Percentiles rank a stretch among this genome's conserved stretches.
Conservation (phyloP, 2,329 filamentous ascomycete species). For the Aspergillus calidoustus region DNA sequence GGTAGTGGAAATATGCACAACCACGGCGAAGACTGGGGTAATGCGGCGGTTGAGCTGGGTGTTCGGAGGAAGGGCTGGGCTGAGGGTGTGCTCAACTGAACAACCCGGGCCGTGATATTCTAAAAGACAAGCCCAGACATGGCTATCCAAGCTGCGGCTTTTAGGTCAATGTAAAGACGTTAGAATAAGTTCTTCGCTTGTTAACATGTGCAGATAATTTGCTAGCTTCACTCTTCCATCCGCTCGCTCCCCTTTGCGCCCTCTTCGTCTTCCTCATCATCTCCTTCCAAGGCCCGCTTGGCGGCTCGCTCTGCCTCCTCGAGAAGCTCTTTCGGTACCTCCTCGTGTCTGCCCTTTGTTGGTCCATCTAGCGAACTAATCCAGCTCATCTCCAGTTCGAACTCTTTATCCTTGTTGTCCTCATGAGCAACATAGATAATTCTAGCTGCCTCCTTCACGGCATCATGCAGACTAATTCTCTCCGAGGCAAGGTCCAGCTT, state of each 20-base stretch:
- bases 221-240: slow-evolving; percentile 77
- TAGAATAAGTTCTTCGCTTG: slow-evolving; percentile 2
- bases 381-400: slow-evolving; percentile 99
- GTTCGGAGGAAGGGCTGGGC: slow-evolving; percentile 85
- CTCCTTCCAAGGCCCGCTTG: slow-evolving; percentile 84
- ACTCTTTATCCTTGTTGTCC: slow-evolving; percentile 99
- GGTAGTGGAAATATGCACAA: slow-evolving; percentile 69
- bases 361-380: slow-evolving; percentile 83
- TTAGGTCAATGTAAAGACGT: background rate
- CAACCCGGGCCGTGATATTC: background rate
- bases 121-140: background rate
- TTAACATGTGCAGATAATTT: slow-evolving; percentile 3
- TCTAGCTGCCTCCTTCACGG: slow-evolving; percentile 91
- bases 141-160: background rate
- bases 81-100: slow-evolving; percentile 64
- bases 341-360: slow-evolving; percentile 89
- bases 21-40: slow-evolving; percentile 95
- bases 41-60: slow-evolving; percentile 91
- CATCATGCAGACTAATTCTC: slow-evolving; percentile 78
- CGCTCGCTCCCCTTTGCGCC: slow-evolving; percentile 66
- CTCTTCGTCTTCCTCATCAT: slow-evolving; percentile 81
- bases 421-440: slow-evolving; percentile 98
- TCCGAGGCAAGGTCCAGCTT: slow-evolving; percentile 87
- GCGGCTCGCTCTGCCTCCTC: slow-evolving; percentile 93
- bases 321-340: slow-evolving; percentile 86